Evolutionary conservation across 2,329 filamentous ascomycete species (phyloP), one percentile per base, ranked within the genome.

Genomic region (Pseudohalonectria lignicola): DNA sequence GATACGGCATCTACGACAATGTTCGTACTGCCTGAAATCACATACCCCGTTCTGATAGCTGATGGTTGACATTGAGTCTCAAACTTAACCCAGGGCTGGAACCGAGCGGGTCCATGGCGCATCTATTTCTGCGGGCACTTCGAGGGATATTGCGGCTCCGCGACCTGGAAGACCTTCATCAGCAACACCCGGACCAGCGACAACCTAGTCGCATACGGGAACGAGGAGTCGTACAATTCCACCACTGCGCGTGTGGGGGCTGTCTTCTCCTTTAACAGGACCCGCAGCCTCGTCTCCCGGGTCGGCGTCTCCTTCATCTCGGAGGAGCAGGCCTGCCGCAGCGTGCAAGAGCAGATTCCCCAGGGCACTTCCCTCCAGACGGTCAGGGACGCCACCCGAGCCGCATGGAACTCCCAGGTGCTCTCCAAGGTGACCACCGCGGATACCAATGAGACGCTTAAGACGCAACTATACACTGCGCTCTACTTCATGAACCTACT

Each of bases 281-380:
- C 59, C 8, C 50, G 59, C 2, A 50, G 54, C 2, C 9, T 13
- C 8, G 59, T 81, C 2, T 80, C 77, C 1, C 64, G 74, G 2
- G 75, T 83, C 0, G 79, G 79, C 2, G 72, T 83, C 11, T 82
- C 77, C 0, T 82, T 79, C 56, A 71, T 82, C n/a, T 82, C 77
- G 0, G 52, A 64, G 0, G 56, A 62, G 4, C 68, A 77, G 44
- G 79, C 78, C 5, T 83, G 79, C 50, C 9, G 17, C 10, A 36
- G 17, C 9, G 34, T 36, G 10, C 21, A 36, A 17, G 20, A 17
- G 4, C 21, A 36, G 11, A 76, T 83, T 13, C 64, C 71, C 0
- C 43, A 52, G 0, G 60, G 54, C 1, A 69, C 63, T 0, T 21
- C 20, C 9, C n/a, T 36, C 20, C 13, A 15, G 19, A 10, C 9